Evolutionary conservation across 352 stramenopile species (phyloP), one percentile per base, ranked within the genome.

Genomic region (Phytophthora pini): DNA sequence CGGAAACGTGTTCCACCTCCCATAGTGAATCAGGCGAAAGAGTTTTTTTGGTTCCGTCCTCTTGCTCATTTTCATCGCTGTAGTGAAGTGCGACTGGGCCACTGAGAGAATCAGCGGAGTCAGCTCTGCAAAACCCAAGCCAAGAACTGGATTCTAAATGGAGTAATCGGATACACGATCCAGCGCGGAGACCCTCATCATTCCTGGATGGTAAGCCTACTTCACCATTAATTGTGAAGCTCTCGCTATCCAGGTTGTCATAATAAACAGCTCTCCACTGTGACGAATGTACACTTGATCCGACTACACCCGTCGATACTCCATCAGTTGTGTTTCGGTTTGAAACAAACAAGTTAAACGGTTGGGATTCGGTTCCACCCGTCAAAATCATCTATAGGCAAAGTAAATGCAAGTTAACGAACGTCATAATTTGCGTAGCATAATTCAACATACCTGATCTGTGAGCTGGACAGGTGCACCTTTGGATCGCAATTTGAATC

Each of bases 121-220:
- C 27, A 41, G 17, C 46, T 11, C 44, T 46, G n/a, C 62, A 52
- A 54, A 76, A 82, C 4, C 80, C 72, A 36, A 92, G 72, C 80
- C 82, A 89, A 9, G 78, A 90, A 27, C 72, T 87, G 4, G 79
- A 84, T 59, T 90, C 84, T 26, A 92, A 52, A 69, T 92, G 84
- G 20, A 86, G 72, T 20, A 92, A 59, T 22, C 84, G 81, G 20
- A 92, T 65, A 26, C 84, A 92, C 4, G 59, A 70, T 3, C 84
- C 84, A 31, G 76, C 80, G 40, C 79, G 76, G 40, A 93, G 68
- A 8, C 71, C 70, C 4, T 46, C 51, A 38, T 72, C 61, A 22
- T 53, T 54, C 12, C 5, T 56, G 5, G 38, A 46, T 9, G 57
- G 20, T 40, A 59, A 45, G 5, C 17, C 15, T 3, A 56, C 29